phyloP scores from a whole-genome alignment of 768 basidiomycete species.

The Tylopilus felleus region DNA sequence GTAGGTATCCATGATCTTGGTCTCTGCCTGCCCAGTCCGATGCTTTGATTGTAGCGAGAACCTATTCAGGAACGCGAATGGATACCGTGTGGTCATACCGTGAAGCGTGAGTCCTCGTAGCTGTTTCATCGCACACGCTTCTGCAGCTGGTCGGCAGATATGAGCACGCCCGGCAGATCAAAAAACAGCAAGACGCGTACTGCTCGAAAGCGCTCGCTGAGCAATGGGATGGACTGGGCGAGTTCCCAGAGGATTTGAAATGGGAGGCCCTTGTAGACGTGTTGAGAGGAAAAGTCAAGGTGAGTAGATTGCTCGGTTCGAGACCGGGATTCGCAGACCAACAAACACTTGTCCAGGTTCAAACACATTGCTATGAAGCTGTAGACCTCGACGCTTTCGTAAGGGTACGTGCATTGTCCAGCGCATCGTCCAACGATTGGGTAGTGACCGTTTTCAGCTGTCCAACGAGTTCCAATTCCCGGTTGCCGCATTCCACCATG shows the following conservation, averaged over 20 bases:
- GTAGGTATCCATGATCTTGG: constrained; percentile 16
- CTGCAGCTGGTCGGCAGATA: constrained; percentile 36
- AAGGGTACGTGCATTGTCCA: constrained; percentile 41
- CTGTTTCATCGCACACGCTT: background rate
- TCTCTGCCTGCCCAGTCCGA: background rate
- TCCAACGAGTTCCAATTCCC: constrained; percentile 82
- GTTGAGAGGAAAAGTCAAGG: constrained; percentile 72
- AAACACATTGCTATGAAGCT: constrained; percentile 56
- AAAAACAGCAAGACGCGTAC: constrained; percentile 63
- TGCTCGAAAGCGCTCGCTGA: constrained; percentile 49
- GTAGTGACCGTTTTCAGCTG: constrained; percentile 37
- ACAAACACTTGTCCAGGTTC: constrained; percentile 31
- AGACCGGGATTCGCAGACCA: background rate
- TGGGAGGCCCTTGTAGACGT: constrained; percentile 73
- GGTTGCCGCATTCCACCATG: constrained; percentile 71
- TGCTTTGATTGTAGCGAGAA: constrained; percentile 6
- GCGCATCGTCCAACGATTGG: background rate
- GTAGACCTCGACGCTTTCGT: constrained; percentile 68
- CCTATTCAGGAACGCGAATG: constrained; percentile 52
- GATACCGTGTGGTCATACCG: constrained; percentile 68
- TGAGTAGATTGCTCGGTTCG: constrained; percentile 18
- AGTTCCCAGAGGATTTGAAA: constrained; percentile 65
- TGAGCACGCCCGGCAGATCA: constrained; percentile 61
- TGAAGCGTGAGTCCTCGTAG: constrained; percentile 36
- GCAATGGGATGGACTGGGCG: constrained; percentile 43